These are phyloP conservation scores for Dactylorhiza incarnata DNA, from an alignment of 106 monocot species.

Conservation along the genomic window DNA sequence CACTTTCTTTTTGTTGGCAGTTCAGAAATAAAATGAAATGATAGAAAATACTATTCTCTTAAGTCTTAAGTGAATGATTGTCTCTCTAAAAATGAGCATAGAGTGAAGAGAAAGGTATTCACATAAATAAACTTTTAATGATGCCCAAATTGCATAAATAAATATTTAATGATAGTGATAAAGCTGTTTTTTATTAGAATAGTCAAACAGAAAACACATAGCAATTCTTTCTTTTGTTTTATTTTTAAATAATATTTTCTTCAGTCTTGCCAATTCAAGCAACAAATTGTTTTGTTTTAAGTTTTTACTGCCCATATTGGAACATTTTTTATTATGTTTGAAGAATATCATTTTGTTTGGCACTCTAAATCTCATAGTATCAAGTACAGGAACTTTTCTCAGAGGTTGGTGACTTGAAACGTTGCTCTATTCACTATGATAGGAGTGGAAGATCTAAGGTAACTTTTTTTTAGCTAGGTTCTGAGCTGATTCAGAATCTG, in stretches of 20 bases:
- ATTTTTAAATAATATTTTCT: no score
- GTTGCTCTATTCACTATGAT: conserved; percentile 71
- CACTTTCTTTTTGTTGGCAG: no score
- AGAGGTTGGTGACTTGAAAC: conserved; percentile 89
- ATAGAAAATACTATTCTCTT: no score
- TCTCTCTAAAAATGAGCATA: no score
- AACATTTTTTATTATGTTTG: not conserved
- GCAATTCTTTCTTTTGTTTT: no score
- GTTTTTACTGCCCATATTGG: not conserved
- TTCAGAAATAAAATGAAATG: no score
- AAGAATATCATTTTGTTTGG: not conserved
- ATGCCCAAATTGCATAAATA: no score
- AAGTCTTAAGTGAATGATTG: no score
- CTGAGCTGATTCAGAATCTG: not conserved
- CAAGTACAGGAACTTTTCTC: conserved; percentile 76
- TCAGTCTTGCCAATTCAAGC: no score
- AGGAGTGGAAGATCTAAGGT: conserved; percentile 95
- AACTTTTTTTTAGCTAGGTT: conserved; percentile 1
- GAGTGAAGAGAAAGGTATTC: no score
- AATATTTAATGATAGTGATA: not conserved
- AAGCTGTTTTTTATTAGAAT: not conserved
- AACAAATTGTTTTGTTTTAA: not conserved
- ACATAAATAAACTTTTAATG: no score
- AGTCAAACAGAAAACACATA: no score
- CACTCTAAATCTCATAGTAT: not conserved